Conservation (phyloP, 108 stramenopile genomes). For the Skeletonema costatum region DNA sequence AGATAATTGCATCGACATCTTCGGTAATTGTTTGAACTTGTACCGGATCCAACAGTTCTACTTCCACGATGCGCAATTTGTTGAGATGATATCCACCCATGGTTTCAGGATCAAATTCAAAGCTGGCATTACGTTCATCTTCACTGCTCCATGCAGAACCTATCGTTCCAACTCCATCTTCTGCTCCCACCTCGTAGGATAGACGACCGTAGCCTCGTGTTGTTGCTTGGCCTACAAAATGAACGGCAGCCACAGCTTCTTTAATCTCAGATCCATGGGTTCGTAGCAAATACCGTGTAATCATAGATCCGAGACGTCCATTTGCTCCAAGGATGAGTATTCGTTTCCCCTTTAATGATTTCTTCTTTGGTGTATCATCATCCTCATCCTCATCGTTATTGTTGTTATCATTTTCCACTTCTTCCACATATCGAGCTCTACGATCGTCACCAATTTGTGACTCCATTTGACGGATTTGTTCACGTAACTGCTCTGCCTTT, state of each 20-base stretch:
- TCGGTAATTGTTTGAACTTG: constrained; percentile 75
- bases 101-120: constrained; percentile 54
- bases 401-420: neutral
- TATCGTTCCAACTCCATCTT: constrained; percentile 72
- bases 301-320: constrained; percentile 80
- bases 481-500: constrained; percentile 67
- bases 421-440: neutral
- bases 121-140: constrained; percentile 65
- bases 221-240: constrained; percentile 72
- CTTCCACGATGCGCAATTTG: constrained; percentile 77
- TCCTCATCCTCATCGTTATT: constrained; percentile 14
- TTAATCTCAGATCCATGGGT: constrained; percentile 57
- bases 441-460: constrained; percentile 41
- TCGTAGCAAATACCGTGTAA: constrained; percentile 73
- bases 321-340: constrained; percentile 81
- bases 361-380: constrained; percentile 11
- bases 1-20: constrained; percentile 75
- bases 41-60: constrained; percentile 79
- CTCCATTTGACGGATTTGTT: constrained; percentile 74
- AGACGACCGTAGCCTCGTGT: constrained; percentile 80
- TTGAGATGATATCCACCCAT: constrained; percentile 85
- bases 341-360: constrained; percentile 60
- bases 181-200: constrained; percentile 86
- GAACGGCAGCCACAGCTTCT: constrained; percentile 82
- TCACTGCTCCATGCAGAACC: constrained; percentile 72